Evolutionary conservation across 176 grass and related monocot species (phyloP).

Genomic region (Oryza rufipogon): DNA sequence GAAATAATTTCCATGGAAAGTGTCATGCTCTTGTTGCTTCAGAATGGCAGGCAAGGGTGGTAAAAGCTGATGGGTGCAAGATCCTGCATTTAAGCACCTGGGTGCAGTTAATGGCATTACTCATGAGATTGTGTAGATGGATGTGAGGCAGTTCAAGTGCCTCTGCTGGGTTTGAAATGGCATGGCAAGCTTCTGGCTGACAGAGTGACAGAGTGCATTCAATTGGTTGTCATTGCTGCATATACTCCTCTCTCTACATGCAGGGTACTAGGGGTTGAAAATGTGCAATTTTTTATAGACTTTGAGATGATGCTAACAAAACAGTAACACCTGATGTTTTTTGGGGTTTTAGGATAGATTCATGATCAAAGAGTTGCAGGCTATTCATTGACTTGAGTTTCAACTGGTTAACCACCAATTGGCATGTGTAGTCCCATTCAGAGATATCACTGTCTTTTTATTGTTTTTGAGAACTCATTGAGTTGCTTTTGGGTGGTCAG

Average conservation of each 20-base stretch:
- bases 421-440: constrained; percentile 14
- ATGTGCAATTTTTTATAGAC: background rate
- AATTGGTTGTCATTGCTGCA: constrained; percentile 41
- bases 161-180: constrained; percentile 40
- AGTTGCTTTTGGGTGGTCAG: constrained; percentile 35
- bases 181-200: constrained; percentile 42
- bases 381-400: constrained; percentile 31
- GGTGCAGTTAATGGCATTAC: constrained; percentile 45
- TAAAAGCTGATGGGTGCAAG: constrained; percentile 50
- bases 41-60: constrained; percentile 43
- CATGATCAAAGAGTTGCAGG: constrained; percentile 31
- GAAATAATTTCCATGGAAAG: constrained; percentile 47
- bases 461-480: constrained; percentile 27
- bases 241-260: background rate
- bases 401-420: constrained; percentile 7
- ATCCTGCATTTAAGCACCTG: constrained; percentile 50
- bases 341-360: constrained; percentile 16
- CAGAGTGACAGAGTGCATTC: constrained; percentile 28
- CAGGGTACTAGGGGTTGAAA: background rate
- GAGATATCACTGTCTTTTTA: constrained; percentile 17
- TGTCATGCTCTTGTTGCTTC: constrained; percentile 34
- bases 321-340: constrained; percentile 23
- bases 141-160: constrained; percentile 20
- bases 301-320: constrained; percentile 6
- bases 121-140: constrained; percentile 33